These are phyloP conservation scores for Sclerotinia subarctica DNA, from an alignment of 2,329 filamentous ascomycete genomes.

Conservation along the genomic window DNA sequence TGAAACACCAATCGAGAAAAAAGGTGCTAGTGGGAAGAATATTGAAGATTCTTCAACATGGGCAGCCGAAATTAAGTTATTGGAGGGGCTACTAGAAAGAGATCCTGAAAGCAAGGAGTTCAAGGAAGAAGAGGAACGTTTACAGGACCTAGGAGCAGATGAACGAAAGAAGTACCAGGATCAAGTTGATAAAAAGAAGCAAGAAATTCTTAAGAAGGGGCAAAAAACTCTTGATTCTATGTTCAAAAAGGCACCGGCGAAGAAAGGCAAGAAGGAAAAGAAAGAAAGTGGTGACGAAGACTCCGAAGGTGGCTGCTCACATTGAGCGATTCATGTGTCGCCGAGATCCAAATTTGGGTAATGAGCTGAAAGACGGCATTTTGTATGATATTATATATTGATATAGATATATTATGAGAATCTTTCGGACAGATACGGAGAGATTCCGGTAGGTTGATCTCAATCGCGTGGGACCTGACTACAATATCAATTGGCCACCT, in stretches of 20 bases:
- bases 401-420: neutral
- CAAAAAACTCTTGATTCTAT: conserved; percentile 43
- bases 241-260: conserved; percentile 40
- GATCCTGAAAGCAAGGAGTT: conserved; percentile 75
- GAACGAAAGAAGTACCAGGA: conserved; percentile 75
- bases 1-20: conserved; percentile 87
- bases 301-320: conserved; percentile 31
- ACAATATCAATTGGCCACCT: neutral
- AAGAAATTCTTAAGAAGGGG: conserved; percentile 68
- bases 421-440: neutral
- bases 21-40: conserved; percentile 61
- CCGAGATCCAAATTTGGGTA: neutral
- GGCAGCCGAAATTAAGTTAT: conserved; percentile 90
- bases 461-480: neutral
- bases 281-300: conserved; percentile 35
- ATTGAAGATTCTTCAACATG: conserved; percentile 79
- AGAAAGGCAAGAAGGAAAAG: conserved; percentile 42
- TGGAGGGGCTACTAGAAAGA: conserved; percentile 85
- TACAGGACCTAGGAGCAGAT: conserved; percentile 64
- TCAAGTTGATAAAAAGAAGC: conserved; percentile 72
- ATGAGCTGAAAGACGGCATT: neutral
- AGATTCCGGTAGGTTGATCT: too few species aligned
- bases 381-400: neutral
- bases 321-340: conserved; percentile 27
- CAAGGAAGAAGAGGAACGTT: conserved; percentile 55